Conservation (phyloP, 371 early-diverging fungal species). For the Lichtheimia corymbifera region DNA sequence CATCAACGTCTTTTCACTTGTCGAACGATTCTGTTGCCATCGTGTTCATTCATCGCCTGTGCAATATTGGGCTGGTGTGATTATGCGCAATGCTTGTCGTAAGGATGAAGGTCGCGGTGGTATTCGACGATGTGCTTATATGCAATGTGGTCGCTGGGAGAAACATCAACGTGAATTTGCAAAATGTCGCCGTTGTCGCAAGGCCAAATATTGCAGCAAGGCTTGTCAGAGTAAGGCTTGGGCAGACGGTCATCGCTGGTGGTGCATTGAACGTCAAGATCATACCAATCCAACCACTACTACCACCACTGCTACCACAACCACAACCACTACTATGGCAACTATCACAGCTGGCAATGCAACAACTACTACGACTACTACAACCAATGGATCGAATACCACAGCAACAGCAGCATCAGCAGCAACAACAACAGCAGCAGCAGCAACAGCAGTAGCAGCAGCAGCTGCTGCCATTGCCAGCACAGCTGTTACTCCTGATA, state of each 20-base stretch:
- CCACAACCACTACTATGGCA: constrained; percentile 3
- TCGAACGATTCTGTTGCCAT: constrained; percentile 68
- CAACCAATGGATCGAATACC: neutral
- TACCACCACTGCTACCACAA: neutral
- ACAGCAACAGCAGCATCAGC: constrained; percentile 1
- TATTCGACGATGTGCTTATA: constrained; percentile 74
- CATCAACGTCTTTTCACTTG: constrained; percentile 72
- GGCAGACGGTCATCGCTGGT: constrained; percentile 78
- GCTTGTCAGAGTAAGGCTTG: constrained; percentile 75
- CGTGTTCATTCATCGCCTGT: constrained; percentile 30
- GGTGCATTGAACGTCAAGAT: constrained; percentile 67
- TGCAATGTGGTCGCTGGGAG: constrained; percentile 77
- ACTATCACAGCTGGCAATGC: neutral
- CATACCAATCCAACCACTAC: neutral
- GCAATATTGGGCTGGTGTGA: constrained; percentile 79
- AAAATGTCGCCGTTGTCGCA: constrained; percentile 79
- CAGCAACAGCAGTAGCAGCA: constrained; percentile 2
- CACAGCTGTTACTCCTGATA: neutral
- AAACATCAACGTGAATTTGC: constrained; percentile 72
- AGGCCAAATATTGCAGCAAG: constrained; percentile 81
- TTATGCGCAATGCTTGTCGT: constrained; percentile 82
- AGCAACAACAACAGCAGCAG: constrained; percentile 6
- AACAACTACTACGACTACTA: neutral
- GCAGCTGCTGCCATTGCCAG: neutral
- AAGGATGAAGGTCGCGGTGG: constrained; percentile 74